phyloP scores from a whole-genome alignment of 352 stramenopile species.

The Aphanomyces stellatus region DNA sequence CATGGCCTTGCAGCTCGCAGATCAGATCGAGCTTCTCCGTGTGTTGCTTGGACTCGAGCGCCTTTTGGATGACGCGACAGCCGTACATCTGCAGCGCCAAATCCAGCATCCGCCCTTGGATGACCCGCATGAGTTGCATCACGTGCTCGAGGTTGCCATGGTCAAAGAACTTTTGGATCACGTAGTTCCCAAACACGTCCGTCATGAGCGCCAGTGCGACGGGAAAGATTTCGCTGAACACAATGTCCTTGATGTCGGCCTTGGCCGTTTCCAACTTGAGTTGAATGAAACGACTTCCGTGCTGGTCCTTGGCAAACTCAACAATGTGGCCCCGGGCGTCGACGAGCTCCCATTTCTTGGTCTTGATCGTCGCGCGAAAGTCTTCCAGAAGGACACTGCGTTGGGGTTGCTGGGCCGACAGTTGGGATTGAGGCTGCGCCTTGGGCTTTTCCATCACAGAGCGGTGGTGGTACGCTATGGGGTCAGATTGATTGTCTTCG shows the following conservation, averaged over 20 bases:
- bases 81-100: constrained; percentile 95
- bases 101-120: constrained; percentile 91
- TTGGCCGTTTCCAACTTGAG: constrained; percentile 81
- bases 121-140: constrained; percentile 68
- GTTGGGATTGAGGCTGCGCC: background rate
- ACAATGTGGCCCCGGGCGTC: constrained; percentile 79
- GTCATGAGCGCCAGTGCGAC: constrained; percentile 79
- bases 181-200: constrained; percentile 99
- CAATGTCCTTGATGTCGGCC: constrained; percentile 52
- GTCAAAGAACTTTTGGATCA: constrained; percentile 98
- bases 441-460: constrained; percentile 1
- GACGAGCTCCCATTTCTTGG: constrained; percentile 73
- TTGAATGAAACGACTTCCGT: constrained; percentile 82
- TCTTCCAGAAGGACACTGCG: constrained; percentile 70
- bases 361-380: constrained; percentile 46
- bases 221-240: constrained; percentile 78
- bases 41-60: constrained; percentile 32
- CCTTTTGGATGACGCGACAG: constrained; percentile 96
- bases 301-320: constrained; percentile 80
- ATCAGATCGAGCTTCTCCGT: constrained; percentile 50
- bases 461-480: too few relatives aligned
- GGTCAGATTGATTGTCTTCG: background rate
- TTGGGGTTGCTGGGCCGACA: constrained; percentile 27
- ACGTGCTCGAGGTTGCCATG: constrained; percentile 87
- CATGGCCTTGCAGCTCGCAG: constrained; percentile 62